phyloP scores from a whole-genome alignment of 2,329 filamentous ascomycete genomes.

The Colletotrichum trifolii region DNA sequence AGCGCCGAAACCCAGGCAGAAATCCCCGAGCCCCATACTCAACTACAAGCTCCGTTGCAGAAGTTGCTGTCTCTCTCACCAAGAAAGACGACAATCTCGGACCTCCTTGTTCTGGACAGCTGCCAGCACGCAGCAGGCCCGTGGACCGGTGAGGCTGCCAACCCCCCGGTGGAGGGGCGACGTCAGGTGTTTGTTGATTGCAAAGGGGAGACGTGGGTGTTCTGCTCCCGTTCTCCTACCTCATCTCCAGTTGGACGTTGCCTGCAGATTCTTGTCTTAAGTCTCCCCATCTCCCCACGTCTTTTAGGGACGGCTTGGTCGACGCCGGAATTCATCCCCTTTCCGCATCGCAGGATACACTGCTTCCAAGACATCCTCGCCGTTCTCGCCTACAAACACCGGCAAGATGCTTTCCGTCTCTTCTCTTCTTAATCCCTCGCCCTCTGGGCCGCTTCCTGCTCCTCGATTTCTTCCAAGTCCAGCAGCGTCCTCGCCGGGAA shows the following conservation, averaged over 20 bases:
- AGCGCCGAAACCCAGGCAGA: constrained; percentile 43
- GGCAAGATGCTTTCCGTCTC: constrained; percentile 71
- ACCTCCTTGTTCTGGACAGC: constrained; percentile 42
- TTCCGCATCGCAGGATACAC: constrained; percentile 29
- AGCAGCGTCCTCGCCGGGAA: constrained; percentile 48
- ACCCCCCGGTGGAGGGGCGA: constrained; percentile 25
- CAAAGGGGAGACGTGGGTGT: constrained; percentile 6
- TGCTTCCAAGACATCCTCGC: constrained; percentile 35
- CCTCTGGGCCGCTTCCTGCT: constrained; percentile 53
- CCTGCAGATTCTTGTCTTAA: constrained; percentile 48
- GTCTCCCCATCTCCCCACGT: constrained; percentile 38
- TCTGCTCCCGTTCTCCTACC: neutral
- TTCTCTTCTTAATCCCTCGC: constrained; percentile 73
- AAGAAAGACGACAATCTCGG: constrained; percentile 50
- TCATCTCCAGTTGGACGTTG: constrained; percentile 17
- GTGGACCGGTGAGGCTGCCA: constrained; percentile 16
- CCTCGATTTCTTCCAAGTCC: constrained; percentile 56
- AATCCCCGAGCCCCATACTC: constrained; percentile 28
- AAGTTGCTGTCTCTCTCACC: neutral
- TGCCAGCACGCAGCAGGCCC: constrained; percentile 35
- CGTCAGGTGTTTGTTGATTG: constrained; percentile 30
- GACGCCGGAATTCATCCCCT: constrained; percentile 23
- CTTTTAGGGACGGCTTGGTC: constrained; percentile 27
- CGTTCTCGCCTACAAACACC: constrained; percentile 33
- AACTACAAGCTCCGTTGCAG: constrained; percentile 28